These are phyloP conservation scores for Sclerotinia sclerotiorum DNA, from an alignment of 2,329 filamentous ascomycete genomes.

Conservation along the genomic window DNA sequence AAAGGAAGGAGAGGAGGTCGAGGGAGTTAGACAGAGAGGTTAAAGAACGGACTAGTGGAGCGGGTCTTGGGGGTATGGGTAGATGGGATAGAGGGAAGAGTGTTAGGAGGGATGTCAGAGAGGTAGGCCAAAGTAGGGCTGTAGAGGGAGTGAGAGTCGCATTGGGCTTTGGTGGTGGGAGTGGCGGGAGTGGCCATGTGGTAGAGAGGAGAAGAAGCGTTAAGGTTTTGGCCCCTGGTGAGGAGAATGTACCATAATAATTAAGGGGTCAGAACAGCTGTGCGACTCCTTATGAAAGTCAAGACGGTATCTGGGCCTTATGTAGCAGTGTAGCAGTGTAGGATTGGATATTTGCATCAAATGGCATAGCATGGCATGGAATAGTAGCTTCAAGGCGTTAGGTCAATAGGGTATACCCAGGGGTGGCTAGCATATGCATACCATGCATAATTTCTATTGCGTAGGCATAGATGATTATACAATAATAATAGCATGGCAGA, in stretches of 20 bases:
- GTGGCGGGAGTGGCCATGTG: constrained; percentile 38
- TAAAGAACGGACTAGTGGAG: constrained; percentile 29
- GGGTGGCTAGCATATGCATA: neutral
- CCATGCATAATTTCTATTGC: neutral
- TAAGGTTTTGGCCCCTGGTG: constrained; percentile 52
- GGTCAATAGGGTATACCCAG: constrained; percentile 16
- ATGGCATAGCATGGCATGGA: constrained; percentile 1
- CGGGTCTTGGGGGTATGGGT: neutral
- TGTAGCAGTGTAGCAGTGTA: neutral
- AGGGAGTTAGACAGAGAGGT: constrained; percentile 51
- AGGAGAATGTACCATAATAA: constrained; percentile 26
- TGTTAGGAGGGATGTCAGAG: constrained; percentile 52
- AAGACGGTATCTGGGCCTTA: neutral
- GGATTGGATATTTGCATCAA: neutral
- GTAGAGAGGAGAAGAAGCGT: constrained; percentile 63
- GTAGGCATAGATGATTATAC: neutral
- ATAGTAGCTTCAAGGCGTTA: constrained; percentile 14
- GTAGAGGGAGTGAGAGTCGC: constrained; percentile 60
- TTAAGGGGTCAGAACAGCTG: neutral
- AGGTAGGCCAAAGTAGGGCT: constrained; percentile 59
- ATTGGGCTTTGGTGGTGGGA: constrained; percentile 39
- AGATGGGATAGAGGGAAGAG: constrained; percentile 25
- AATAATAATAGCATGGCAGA: neutral
- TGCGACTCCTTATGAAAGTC: neutral
- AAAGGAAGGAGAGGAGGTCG: constrained; percentile 30